phyloP scores from a whole-genome alignment of 805 yeast species.

The Wickerhamiella nectarea region DNA sequence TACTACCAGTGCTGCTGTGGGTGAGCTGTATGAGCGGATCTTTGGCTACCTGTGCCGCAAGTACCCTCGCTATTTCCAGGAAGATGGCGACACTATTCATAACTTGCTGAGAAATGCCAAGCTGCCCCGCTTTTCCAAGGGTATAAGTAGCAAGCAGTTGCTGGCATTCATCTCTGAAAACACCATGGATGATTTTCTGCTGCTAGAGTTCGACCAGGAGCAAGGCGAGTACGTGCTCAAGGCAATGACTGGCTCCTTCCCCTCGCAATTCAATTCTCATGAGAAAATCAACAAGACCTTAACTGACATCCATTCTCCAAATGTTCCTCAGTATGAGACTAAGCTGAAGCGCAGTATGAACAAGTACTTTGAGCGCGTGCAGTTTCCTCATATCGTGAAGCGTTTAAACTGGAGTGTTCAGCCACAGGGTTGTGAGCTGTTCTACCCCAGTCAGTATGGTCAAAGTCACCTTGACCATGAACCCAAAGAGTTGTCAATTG shows the following conservation, averaged over 20 bases:
- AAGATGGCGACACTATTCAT: slow-evolving; percentile 18
- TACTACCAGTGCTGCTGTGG: slow-evolving; percentile 28
- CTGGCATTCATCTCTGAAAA: slow-evolving; percentile 17
- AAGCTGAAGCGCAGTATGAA: slow-evolving; percentile 52
- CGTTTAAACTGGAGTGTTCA: slow-evolving; percentile 64
- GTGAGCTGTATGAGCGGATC: slow-evolving; percentile 37
- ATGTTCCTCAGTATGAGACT: slow-evolving; percentile 49
- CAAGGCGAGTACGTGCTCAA: slow-evolving; percentile 34
- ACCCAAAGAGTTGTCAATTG: slow-evolving; percentile 22
- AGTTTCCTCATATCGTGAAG: slow-evolving; percentile 41
- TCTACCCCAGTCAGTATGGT: slow-evolving; percentile 34
- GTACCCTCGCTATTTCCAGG: slow-evolving; percentile 41
- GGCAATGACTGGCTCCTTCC: slow-evolving; percentile 47
- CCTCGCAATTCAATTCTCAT: slow-evolving; percentile 61
- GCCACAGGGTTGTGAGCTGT: slow-evolving; percentile 35
- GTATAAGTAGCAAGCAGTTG: neutral
- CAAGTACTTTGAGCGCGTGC: slow-evolving; percentile 44
- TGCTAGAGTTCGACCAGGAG: slow-evolving; percentile 35
- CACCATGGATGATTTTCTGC: slow-evolving; percentile 51
- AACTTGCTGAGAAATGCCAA: slow-evolving; percentile 13
- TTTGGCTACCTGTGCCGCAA: slow-evolving; percentile 31
- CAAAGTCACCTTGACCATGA: slow-evolving; percentile 26
- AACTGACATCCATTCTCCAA: slow-evolving; percentile 48
- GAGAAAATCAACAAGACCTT: slow-evolving; percentile 39
- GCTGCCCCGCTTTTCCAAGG: slow-evolving; percentile 14